Conservation (phyloP, 768 basidiomycete species). For the Rhodosporidiobolus sp. region DNA sequence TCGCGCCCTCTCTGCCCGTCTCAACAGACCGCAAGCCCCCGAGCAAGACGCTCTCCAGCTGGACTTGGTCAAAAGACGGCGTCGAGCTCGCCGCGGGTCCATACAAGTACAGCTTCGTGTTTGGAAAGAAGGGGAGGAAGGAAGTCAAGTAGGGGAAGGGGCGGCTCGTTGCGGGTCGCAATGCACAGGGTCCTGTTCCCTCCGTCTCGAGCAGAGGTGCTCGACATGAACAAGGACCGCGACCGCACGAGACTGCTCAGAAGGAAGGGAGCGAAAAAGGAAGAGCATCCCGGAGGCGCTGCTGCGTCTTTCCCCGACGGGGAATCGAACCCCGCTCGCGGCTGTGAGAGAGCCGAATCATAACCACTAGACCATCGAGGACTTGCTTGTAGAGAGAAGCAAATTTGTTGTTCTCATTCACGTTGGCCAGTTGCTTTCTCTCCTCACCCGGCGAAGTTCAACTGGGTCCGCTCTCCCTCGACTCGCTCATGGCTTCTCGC, state of each 20-base stretch:
- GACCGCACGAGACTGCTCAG: too few relatives aligned
- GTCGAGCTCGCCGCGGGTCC: background rate
- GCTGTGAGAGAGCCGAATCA: slow-evolving; percentile 39
- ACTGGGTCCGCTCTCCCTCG: background rate
- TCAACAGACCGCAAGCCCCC: background rate
- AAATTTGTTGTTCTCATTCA: background rate
- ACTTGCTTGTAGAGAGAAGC: background rate
- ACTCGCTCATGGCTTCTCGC: slow-evolving; percentile 1
- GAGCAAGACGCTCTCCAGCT: background rate
- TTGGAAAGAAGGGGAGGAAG: background rate
- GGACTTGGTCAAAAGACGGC: background rate
- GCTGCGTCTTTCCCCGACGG: slow-evolving; percentile 23
- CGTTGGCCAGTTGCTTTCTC: background rate
- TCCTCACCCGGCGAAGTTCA: background rate
- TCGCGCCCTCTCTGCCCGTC: background rate
- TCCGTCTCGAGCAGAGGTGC: too few relatives aligned
- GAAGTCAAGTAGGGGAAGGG: background rate
- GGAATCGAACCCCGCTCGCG: slow-evolving; percentile 39
- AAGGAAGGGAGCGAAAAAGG: too few relatives aligned
- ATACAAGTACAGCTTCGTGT: slow-evolving; percentile 4
- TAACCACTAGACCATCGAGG: slow-evolving; percentile 40
- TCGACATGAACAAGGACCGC: too few relatives aligned
- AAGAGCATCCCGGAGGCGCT: background rate
- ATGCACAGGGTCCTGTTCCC: too few relatives aligned
- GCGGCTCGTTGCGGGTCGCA: too few relatives aligned